Base-by-base conservation (phyloP, 495 filamentous ascomycete genomes). In the Oidiodendron maius region DNA sequence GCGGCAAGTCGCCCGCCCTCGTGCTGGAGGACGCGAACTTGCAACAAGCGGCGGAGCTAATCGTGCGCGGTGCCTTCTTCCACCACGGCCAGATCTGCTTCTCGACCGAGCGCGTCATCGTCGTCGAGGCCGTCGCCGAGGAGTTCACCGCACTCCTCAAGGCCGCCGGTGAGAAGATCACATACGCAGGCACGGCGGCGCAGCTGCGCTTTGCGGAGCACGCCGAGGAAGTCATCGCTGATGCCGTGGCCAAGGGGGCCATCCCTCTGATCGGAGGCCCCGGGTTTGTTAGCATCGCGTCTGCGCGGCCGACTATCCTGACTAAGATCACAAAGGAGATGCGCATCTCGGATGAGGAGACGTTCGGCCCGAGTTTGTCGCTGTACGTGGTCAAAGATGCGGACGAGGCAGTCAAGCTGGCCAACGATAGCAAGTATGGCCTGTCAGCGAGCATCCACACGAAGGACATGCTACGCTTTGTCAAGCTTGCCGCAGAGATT, bases 81-180 rank as follows among this genome's bases (percentile, higher is more conserved):
- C 70, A 75, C 56, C 62, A 76, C 11, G 89, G 89, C 1, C 89
- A 95, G 68, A 78, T 91, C 44, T 95, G 89, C 71, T 91, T 95
- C 89, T 77, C 82, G 2, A 94, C 89, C 1, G 89, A 95, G 68
- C 81, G 84, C 21, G 86, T 95, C 61, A 64, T 94, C 18, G 85
- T 94, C 24, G 82, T 91, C 61, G 75, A 77, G 24, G 67, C 73
- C n/a, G 64, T 94, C 48, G 76, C 77, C 25, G 74, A 74, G 15
- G 59, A 74, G 35, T 95, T 93, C 63, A 74, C 78, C 4, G 4
- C 4, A 4, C 4, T 37, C 35, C 35, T 37, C 13, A 4, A 4
- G 3, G 3, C 4, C 4, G 18, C n/a, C 4, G 35, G 13, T 4
- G 18, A 15, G 4, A n/a, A 4, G 4, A 6, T 37, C n/a, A n/a